These are phyloP conservation scores for Knufia fluminis DNA, from an alignment of 2,329 filamentous ascomycete species.

Conservation along the genomic window DNA sequence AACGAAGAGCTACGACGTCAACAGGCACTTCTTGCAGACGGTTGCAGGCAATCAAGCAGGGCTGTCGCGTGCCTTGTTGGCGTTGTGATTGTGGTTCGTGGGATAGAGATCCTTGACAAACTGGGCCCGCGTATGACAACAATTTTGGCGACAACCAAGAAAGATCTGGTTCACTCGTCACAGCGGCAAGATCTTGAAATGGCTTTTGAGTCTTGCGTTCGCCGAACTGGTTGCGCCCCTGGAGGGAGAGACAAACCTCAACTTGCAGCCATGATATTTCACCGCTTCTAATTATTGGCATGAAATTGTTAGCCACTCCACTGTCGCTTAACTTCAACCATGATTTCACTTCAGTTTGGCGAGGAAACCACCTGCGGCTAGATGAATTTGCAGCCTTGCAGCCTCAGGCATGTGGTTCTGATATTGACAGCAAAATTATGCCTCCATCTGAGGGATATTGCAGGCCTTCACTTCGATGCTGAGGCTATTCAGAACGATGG, in stretches of 20 bases:
- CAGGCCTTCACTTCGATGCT: too few species aligned
- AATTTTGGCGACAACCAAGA: neutral
- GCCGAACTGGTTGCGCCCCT: neutral
- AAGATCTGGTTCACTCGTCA: neutral
- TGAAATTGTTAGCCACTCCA: neutral
- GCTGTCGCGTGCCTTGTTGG: constrained; percentile 6
- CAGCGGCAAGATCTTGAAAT: neutral
- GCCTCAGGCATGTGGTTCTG: neutral
- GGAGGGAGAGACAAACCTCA: neutral
- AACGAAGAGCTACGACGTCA: constrained; percentile 5
- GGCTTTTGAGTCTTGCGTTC: neutral
- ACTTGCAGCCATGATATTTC: neutral
- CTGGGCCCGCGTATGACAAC: neutral
- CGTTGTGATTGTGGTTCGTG: constrained; percentile 2
- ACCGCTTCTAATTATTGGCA: neutral
- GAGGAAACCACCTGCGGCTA: too few species aligned
- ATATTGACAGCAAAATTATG: neutral
- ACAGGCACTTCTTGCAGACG: neutral
- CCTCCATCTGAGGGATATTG: too few species aligned
- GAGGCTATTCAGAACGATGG: constrained; percentile 47
- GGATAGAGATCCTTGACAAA: neutral
- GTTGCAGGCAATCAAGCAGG: constrained; percentile 6
- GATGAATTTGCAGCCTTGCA: neutral
- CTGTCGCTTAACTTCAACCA: neutral
- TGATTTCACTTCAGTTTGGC: neutral